These are phyloP conservation scores for Lipomyces chichibuensis DNA, from an alignment of 805 yeast species.

Conservation along the genomic window DNA sequence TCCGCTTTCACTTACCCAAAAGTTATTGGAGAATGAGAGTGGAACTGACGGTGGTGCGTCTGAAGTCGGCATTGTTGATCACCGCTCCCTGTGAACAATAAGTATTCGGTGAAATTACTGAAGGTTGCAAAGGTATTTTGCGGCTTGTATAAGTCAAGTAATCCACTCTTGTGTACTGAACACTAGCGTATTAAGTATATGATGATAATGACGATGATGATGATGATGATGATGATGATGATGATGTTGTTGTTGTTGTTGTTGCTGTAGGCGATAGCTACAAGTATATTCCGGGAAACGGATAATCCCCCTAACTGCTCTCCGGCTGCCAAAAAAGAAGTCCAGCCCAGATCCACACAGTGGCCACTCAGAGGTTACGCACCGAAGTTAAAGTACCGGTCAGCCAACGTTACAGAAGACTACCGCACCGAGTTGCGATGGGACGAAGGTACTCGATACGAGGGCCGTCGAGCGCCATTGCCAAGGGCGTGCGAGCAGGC, in stretches of 20 bases:
- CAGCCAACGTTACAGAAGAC: neutral
- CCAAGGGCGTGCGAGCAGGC: neutral
- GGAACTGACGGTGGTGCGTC: slow-evolving; percentile 33
- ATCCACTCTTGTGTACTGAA: no score
- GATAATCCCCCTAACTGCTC: no score
- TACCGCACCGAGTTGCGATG: neutral
- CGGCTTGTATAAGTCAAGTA: no score
- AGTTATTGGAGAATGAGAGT: slow-evolving; percentile 36
- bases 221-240: no score
- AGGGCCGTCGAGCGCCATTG: neutral
- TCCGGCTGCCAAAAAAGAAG: neutral
- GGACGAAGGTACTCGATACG: neutral
- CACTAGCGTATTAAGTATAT: no score
- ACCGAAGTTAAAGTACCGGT: neutral
- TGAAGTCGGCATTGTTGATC: slow-evolving; percentile 10
- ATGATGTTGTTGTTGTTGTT: no score
- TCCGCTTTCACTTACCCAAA: slow-evolving; percentile 34
- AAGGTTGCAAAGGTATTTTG: no score
- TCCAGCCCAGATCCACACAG: neutral
- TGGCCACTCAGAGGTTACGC: neutral
- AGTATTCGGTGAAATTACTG: neutral
- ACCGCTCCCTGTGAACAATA: neutral
- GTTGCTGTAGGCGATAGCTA: no score
- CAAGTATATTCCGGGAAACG: no score
- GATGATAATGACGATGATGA: no score